These are phyloP conservation scores for Zelopaecilomyces penicillatus DNA, from an alignment of 2,329 filamentous ascomycete genomes.

Conservation along the genomic window DNA sequence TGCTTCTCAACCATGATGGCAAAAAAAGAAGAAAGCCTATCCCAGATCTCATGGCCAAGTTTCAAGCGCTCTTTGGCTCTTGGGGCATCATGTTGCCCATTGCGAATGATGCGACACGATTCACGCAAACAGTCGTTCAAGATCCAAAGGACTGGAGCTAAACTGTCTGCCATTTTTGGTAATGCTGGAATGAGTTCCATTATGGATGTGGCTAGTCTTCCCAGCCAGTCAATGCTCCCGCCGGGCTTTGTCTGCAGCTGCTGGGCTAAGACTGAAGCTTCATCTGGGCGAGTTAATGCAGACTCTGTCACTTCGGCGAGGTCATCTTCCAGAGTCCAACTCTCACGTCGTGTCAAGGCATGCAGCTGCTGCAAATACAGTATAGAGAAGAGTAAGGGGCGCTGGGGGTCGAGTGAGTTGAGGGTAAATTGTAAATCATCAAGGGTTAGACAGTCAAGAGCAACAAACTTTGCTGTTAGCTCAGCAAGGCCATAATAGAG, in stretches of 20 bases:
- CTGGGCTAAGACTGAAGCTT: constrained; percentile 30
- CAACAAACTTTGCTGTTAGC: constrained; percentile 44
- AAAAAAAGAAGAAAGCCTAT: constrained; percentile 33
- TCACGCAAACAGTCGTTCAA: constrained; percentile 25
- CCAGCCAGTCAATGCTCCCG: constrained; percentile 35
- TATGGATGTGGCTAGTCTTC: constrained; percentile 33
- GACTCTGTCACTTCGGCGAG: constrained; percentile 8
- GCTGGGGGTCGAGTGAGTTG: constrained; percentile 6
- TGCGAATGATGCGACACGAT: constrained; percentile 15
- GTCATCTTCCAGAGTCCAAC: constrained; percentile 7
- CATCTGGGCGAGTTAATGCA: constrained; percentile 11
- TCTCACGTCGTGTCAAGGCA: constrained; percentile 15
- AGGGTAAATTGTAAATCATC: constrained; percentile 10
- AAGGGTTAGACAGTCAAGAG: constrained; percentile 32
- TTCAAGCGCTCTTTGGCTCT: constrained; percentile 26
- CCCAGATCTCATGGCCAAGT: constrained; percentile 36
- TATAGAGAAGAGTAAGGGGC: constrained; percentile 19
- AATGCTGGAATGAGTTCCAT: constrained; percentile 32
- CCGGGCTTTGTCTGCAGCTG: constrained; percentile 33
- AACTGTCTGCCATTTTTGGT: constrained; percentile 39
- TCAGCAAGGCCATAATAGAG: constrained; percentile 37
- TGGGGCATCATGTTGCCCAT: constrained; percentile 11
- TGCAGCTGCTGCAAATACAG: constrained; percentile 39
- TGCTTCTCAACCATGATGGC: constrained; percentile 45
- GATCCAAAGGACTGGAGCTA: constrained; percentile 30